A percentile compares a stretch with the other conserved stretches of the same genome.
Conservation (phyloP, 116 monocot genomes). For the Papilionanthe hybrid region DNA sequence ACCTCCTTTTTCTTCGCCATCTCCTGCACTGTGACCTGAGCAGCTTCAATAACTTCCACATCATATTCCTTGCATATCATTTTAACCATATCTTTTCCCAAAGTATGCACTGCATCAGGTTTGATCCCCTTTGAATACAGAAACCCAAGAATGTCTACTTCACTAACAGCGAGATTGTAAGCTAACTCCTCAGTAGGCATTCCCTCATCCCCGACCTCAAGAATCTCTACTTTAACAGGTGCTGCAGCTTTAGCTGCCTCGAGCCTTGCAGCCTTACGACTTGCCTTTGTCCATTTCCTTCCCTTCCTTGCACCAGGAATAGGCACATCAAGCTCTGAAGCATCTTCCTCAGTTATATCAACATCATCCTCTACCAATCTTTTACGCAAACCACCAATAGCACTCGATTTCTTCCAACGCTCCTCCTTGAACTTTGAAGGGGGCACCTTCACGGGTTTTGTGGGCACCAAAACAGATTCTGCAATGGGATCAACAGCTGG, state of each 20-base stretch:
- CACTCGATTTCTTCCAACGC: constrained; percentile 45
- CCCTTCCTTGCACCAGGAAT: constrained; percentile 77
- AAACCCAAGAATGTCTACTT: constrained; percentile 57
- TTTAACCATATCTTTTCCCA: constrained; percentile 89
- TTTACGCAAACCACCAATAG: constrained; percentile 40
- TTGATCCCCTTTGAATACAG: constrained; percentile 68
- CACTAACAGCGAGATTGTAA: constrained; percentile 59
- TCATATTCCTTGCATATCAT: constrained; percentile 94
- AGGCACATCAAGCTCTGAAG: constrained; percentile 50
- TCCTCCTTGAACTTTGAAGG: constrained; percentile 63
- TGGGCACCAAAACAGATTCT: constrained; percentile 43
- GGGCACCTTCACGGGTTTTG: constrained; percentile 53
- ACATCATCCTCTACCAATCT: constrained; percentile 31
- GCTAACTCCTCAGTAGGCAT: constrained; percentile 78
- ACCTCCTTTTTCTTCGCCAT: constrained; percentile 95
- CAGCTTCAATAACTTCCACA: constrained; percentile 83
- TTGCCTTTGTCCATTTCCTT: constrained; percentile 82
- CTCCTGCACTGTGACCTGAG: constrained; percentile 47
- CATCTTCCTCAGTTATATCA: constrained; percentile 36
- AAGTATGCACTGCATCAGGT: constrained; percentile 46
- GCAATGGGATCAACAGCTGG: constrained; percentile 52
- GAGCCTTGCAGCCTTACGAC: constrained; percentile 66
- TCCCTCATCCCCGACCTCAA: constrained; percentile 88
- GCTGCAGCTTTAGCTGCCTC: constrained; percentile 69
- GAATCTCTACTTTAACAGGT: constrained; percentile 85